phyloP scores from a whole-genome alignment of 441 rosid genomes.

The Kokia cookei region DNA sequence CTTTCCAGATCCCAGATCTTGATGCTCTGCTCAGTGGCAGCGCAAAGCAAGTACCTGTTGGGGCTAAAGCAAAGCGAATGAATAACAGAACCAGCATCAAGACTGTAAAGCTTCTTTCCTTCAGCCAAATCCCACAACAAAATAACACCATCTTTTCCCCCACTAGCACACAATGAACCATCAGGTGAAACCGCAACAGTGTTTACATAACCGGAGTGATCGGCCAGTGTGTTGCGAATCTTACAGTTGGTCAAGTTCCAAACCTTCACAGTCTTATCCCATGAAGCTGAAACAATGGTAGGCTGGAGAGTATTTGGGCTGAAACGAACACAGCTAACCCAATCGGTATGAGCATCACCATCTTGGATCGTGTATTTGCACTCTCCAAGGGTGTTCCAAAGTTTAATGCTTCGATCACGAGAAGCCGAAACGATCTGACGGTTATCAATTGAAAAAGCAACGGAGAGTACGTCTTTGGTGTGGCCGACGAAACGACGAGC shows the following conservation, averaged over 20 bases:
- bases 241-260: constrained; percentile 94
- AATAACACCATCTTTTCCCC: constrained; percentile 89
- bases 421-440: constrained; percentile 98
- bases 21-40: constrained; percentile 83
- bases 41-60: constrained; percentile 95
- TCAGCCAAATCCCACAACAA: constrained; percentile 93
- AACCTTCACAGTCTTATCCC: constrained; percentile 87
- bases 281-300: constrained; percentile 73
- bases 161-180: constrained; percentile 93
- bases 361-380: constrained; percentile 90
- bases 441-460: constrained; percentile 91
- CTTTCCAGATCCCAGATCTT: constrained; percentile 99
- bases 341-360: constrained; percentile 66
- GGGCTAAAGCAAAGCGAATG: constrained; percentile 88
- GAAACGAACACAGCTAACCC: constrained; percentile 92
- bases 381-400: constrained; percentile 91
- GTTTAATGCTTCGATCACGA: constrained; percentile 76
- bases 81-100: constrained; percentile 74
- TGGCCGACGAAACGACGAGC: constrained; percentile 91
- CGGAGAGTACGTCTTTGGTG: constrained; percentile 91
- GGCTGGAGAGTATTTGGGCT: constrained; percentile 79
- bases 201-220: constrained; percentile 84
- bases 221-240: constrained; percentile 63
- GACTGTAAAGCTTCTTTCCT: constrained; percentile 85
- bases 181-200: constrained; percentile 96